phyloP scores from a whole-genome alignment of 352 stramenopile genomes.

The Phytopythium delawarense region DNA sequence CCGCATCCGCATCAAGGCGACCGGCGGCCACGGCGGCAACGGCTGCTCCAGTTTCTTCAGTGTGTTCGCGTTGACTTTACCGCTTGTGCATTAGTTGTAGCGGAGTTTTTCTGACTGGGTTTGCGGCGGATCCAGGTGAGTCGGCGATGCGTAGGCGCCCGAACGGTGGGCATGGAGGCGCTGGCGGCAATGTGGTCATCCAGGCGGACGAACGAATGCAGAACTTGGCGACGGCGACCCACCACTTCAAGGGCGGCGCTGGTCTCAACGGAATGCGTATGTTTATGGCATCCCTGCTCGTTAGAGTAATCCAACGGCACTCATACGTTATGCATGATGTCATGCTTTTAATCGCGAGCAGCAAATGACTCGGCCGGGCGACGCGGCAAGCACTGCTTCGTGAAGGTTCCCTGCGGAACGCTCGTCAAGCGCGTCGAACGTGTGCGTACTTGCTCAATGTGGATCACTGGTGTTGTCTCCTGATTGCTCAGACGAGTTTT shows the following conservation, averaged over 20 bases:
- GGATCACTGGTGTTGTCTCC: not conserved
- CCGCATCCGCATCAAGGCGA: constrained; percentile 87
- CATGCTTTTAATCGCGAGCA: constrained; percentile 10
- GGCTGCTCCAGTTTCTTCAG: constrained; percentile 86
- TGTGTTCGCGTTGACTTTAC: constrained; percentile 10
- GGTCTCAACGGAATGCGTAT: constrained; percentile 84
- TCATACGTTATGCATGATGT: not conserved
- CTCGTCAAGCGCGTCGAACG: constrained; percentile 85
- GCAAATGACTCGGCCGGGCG: constrained; percentile 76
- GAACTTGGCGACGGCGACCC: constrained; percentile 79
- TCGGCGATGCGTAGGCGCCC: constrained; percentile 71
- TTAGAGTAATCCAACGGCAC: constrained; percentile 6
- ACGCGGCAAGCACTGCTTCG: constrained; percentile 70
- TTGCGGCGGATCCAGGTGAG: constrained; percentile 20
- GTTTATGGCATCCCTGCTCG: constrained; percentile 8
- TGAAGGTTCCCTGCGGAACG: constrained; percentile 85
- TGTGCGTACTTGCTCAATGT: constrained; percentile 19
- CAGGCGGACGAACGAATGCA: constrained; percentile 68
- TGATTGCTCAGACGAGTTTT: not conserved
- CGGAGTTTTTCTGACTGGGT: not conserved
- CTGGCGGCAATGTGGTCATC: constrained; percentile 78
- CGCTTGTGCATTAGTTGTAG: not conserved
- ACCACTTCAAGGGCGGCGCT: constrained; percentile 79
- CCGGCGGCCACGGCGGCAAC: constrained; percentile 83
- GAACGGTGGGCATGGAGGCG: constrained; percentile 82